Evolutionary conservation across 2,329 filamentous ascomycete genomes (phyloP).

Genomic region (Verticillium dahliae): DNA sequence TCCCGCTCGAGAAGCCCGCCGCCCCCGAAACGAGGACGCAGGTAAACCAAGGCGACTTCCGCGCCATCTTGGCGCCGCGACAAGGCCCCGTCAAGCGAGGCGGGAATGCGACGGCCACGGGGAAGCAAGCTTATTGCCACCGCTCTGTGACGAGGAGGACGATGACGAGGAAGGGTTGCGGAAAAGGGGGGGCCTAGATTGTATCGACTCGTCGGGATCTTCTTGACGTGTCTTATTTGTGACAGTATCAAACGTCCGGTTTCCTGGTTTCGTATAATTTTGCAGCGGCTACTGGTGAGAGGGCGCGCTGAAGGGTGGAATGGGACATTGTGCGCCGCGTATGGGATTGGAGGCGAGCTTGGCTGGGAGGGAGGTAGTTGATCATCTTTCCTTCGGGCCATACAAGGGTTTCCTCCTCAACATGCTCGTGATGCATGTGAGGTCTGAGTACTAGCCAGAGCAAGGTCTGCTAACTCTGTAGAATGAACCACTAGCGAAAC

Average conservation of each 20-base stretch:
- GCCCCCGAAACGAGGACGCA: slow-evolving; percentile 16
- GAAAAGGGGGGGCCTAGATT: neutral
- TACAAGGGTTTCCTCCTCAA: too few species aligned
- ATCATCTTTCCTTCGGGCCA: neutral
- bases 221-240: neutral
- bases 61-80: neutral
- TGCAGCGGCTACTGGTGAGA: neutral
- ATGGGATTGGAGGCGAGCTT: neutral
- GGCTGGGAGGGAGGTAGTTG: neutral
- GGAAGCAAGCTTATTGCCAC: neutral
- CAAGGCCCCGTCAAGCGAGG: too few species aligned
- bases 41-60: slow-evolving; percentile 5
- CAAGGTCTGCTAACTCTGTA: too few species aligned
- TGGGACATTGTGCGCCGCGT: neutral
- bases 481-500: too few species aligned
- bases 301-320: neutral
- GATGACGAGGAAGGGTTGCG: neutral
- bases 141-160: neutral
- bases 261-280: neutral
- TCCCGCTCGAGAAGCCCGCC: slow-evolving; percentile 16
- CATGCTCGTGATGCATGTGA: too few species aligned
- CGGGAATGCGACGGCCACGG: neutral
- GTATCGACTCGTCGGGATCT: neutral
- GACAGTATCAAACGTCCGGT: neutral
- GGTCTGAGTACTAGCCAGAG: too few species aligned